Conservation (phyloP, 768 basidiomycete species). For the Mycena alexandri region DNA sequence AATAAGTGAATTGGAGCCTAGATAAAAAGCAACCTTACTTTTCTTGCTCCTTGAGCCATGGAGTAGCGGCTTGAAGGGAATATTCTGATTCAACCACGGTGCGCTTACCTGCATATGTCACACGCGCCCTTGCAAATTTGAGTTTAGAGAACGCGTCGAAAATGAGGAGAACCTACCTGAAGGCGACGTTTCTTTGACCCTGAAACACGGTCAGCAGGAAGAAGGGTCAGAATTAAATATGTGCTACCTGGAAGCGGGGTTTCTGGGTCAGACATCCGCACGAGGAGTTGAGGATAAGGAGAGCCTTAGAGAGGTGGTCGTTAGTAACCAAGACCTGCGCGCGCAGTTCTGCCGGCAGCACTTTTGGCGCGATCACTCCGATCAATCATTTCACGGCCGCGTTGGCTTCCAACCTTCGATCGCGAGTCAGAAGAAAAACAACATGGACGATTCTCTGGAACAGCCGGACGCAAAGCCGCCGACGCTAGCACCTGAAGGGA, state of each 20-base stretch:
- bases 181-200: conserved; percentile 35
- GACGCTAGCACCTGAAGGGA: conserved; percentile 44
- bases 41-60: conserved; percentile 32
- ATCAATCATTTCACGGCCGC: too few relatives aligned
- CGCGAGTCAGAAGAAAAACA: conserved; percentile 13
- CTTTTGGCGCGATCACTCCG: too few relatives aligned
- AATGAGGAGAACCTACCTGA: conserved; percentile 20
- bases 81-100: not conserved
- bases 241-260: conserved; percentile 25
- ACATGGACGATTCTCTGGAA: conserved; percentile 77
- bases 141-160: conserved; percentile 4
- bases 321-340: not conserved
- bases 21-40: conserved; percentile 9
- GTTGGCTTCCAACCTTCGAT: not conserved
- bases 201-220: too few relatives aligned
- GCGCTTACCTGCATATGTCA: conserved; percentile 31
- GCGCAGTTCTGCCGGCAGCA: too few relatives aligned
- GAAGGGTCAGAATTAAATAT: too few relatives aligned
- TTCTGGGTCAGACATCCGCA: conserved; percentile 24
- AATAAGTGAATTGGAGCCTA: not conserved
- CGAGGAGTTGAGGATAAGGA: too few relatives aligned
- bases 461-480: conserved; percentile 48
- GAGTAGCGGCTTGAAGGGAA: too few relatives aligned
- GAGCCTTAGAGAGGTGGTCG: too few relatives aligned
- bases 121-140: conserved; percentile 28